phyloP scores from a whole-genome alignment of 805 yeast genomes.

The Schizosaccharomyces lindneri region DNA sequence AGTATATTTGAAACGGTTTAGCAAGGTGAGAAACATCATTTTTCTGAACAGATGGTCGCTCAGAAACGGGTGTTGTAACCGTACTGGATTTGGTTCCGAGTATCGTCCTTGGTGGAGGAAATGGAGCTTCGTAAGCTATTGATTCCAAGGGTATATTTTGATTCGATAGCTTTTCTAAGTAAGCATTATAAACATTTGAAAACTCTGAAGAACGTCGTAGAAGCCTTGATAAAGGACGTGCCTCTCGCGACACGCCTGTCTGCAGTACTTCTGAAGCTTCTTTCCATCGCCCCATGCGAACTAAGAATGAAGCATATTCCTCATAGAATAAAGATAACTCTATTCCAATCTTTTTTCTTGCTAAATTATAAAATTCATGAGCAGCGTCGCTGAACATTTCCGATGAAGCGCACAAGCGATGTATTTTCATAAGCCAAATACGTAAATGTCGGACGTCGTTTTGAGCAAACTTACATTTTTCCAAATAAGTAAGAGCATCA shows the following conservation, averaged over 20 bases:
- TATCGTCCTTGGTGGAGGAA: not conserved
- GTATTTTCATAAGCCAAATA: slow-evolving; percentile 60
- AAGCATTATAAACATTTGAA: not conserved
- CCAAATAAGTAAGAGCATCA: slow-evolving; percentile 42
- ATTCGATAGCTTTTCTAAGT: not conserved
- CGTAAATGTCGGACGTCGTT: slow-evolving; percentile 62
- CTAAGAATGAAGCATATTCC: slow-evolving; percentile 44
- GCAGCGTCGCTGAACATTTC: slow-evolving; percentile 42
- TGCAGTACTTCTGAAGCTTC: slow-evolving; percentile 38
- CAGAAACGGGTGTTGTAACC: not conserved
- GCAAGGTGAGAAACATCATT: not conserved
- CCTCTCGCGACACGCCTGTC: slow-evolving; percentile 31
- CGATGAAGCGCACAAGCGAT: slow-evolving; percentile 39
- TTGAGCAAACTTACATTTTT: slow-evolving; percentile 28
- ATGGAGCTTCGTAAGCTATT: not conserved
- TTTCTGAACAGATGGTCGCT: not conserved
- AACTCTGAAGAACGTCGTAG: slow-evolving; percentile 22
- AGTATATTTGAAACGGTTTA: not conserved
- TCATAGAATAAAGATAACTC: slow-evolving; percentile 51
- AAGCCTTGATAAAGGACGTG: slow-evolving; percentile 38
- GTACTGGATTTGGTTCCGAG: not conserved
- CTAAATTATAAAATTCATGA: not conserved
- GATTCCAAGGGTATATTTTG: not conserved
- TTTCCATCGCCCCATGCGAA: slow-evolving; percentile 19
- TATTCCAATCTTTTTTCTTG: slow-evolving; percentile 35